Conservation (phyloP, 108 stramenopile genomes). For the Aurantiochytrium sp. region DNA sequence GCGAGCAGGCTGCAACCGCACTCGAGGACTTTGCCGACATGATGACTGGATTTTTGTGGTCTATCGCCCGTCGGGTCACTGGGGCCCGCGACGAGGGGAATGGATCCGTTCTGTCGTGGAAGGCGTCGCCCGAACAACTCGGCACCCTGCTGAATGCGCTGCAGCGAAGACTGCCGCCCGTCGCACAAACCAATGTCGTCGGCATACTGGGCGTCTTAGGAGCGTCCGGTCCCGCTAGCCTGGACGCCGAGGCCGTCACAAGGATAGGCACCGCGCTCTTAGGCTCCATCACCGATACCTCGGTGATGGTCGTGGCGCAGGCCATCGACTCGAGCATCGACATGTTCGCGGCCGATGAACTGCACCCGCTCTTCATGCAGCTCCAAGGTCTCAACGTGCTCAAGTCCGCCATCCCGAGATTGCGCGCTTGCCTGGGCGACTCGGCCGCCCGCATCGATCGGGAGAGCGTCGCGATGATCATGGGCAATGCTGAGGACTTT, state of each 20-base stretch:
- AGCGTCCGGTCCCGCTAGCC: too few species aligned
- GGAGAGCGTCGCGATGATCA: neutral
- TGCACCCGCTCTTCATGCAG: neutral
- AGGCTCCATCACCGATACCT: neutral
- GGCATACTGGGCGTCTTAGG: neutral
- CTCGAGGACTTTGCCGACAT: neutral
- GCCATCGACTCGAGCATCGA: neutral
- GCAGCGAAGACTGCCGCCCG: neutral
- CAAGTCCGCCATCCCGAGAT: neutral
- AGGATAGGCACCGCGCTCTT: neutral
- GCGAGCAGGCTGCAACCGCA: neutral
- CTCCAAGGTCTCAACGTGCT: neutral
- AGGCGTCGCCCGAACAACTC: neutral
- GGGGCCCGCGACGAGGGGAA: neutral
- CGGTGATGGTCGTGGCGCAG: neutral
- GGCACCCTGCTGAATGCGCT: neutral
- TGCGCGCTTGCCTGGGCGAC: neutral
- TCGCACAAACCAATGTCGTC: neutral
- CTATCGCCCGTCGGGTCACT: neutral
- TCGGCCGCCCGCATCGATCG: neutral
- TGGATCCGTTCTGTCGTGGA: neutral
- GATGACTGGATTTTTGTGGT: neutral
- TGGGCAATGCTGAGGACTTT: neutral
- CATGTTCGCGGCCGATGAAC: neutral
- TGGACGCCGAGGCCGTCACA: neutral